Base-by-base conservation (phyloP, 805 yeast species). In the Metschnikowia peoriensis region DNA sequence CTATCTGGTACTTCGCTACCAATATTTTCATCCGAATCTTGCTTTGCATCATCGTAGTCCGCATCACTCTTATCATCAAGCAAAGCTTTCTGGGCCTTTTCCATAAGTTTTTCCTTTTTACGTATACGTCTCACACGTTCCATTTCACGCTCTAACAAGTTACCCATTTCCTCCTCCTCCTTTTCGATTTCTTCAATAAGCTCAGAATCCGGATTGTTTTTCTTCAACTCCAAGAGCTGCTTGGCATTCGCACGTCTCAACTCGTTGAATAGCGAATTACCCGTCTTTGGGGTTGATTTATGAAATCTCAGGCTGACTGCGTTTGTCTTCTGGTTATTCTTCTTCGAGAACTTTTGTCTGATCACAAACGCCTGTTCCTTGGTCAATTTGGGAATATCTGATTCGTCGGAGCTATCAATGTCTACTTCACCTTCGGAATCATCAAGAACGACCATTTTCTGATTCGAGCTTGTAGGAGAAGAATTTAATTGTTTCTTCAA, bases 81-180 rank as follows among this genome's bases (percentile, higher is more conserved):
- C 49, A 71, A 61, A 4, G 73, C 75, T 46, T 60, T 49, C 41
- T 67, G 69, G 6, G 70, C 81, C 61, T 56, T 71, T 62, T 64
- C 76, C 62, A 63, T 61, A 22, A 70, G 49, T 56, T 70, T 72
- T 54, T 78, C 82, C 51, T 69, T 66, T 56, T 70, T 71, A 43
- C 82, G 71, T 32, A 80, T 72, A 16, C 71, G 71, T 47, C 73
- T 65, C 14, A 71, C 79, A 57, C 84, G 72, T 51, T 76, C 76
- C 55, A 80, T 74, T 61, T 80, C 84, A 52, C 79, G 71, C 56
- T 80, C 81, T 57, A 82, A 68, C 41, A 75, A 65, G 10, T 70
- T 64, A 6, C 74, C 77, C 78, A 75, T 73, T 28, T 68, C 68
- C 44, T 73, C 78, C 41, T 75, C 79, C 46, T 75, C 78, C 55